Evolutionary conservation across 116 monocot genomes (phyloP).

Genomic region (Phalaenopsis hybrid): DNA sequence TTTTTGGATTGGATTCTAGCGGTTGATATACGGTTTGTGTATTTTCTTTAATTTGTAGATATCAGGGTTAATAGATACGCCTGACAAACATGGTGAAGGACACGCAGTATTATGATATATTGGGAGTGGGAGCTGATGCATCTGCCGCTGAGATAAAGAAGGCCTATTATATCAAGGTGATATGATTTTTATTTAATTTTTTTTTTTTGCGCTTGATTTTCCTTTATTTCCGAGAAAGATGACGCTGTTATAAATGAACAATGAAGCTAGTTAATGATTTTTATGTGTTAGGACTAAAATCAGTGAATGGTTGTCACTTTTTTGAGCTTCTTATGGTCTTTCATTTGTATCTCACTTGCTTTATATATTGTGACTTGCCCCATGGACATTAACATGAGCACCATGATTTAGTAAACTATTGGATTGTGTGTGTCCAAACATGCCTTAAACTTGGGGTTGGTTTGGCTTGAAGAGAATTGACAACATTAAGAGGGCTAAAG

Average conservation of each 20-base stretch:
- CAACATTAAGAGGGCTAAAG: too few species aligned
- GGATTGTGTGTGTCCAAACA: too few species aligned
- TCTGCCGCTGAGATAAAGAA: constrained; percentile 86
- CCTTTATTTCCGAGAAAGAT: neutral
- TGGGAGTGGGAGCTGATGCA: constrained; percentile 67
- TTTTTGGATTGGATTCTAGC: neutral
- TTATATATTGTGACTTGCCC: neutral
- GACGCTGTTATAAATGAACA: neutral
- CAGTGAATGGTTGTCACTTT: neutral
- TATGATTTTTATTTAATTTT: neutral
- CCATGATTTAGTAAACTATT: too few species aligned
- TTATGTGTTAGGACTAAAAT: neutral
- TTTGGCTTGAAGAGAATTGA: too few species aligned
- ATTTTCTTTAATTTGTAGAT: neutral
- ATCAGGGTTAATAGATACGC: neutral
- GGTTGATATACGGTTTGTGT: neutral
- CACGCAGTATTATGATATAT: constrained; percentile 71
- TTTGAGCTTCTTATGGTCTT: too few species aligned
- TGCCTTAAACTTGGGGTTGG: too few species aligned
- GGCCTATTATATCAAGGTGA: constrained; percentile 86
- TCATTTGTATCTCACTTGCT: too few species aligned
- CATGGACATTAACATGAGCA: neutral
- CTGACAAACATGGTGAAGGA: constrained; percentile 62
- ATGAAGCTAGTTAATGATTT: neutral
- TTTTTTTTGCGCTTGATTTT: neutral